Evolutionary conservation across 106 monocot genomes (phyloP), one percentile per base, ranked within the genome.

Genomic region (Agapanthus africanus): DNA sequence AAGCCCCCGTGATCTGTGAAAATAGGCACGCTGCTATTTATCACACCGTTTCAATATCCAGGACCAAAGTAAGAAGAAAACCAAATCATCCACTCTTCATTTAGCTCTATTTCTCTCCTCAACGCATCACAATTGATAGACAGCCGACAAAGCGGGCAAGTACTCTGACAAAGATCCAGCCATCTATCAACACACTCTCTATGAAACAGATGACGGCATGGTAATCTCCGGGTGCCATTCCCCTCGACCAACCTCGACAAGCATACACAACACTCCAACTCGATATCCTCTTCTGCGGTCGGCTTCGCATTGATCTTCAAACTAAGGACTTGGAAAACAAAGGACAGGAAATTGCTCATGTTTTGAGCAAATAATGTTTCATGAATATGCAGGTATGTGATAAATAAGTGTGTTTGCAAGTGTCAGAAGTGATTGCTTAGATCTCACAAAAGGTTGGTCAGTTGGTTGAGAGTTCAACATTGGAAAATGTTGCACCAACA

Each of bases 61-160:
- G 80, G 65, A 25, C 60, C 70, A 77, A 70, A 23, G 56, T 79
- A 77, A 33, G 82, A 54, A 62, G 87, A 82, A 47, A 80, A 85
- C 87, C 83, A 87, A 30, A 87, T 68, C 27, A 75, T 75, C 74
- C 83, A 69, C 76, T 88, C 88, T 19, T 88, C 81, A 38, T 72
- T 73, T 37, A 56, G 68, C 72, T 71, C 59, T 16, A 57, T 40
- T 36, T 79, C 78, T 4, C 28, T 61, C 4, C 28, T 52, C 34
- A 39, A 16, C 6, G n/a, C 8, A 27, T 70, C 69, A 4, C n/a
- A 37, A 15, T 59, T 74, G 13, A 84, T 70, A 5, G 67, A 66
- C 14, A 84, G 57, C 13, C 88, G 79, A 19, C 88, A 88, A 11
- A 88, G 81, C 1, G 88, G 88, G 31, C 88, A 88, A n/a, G 88